Evolutionary conservation across 148 eudicot genomes (phyloP), one percentile per base, ranked within the genome.

Genomic region (Amaranthus palmeri): DNA sequence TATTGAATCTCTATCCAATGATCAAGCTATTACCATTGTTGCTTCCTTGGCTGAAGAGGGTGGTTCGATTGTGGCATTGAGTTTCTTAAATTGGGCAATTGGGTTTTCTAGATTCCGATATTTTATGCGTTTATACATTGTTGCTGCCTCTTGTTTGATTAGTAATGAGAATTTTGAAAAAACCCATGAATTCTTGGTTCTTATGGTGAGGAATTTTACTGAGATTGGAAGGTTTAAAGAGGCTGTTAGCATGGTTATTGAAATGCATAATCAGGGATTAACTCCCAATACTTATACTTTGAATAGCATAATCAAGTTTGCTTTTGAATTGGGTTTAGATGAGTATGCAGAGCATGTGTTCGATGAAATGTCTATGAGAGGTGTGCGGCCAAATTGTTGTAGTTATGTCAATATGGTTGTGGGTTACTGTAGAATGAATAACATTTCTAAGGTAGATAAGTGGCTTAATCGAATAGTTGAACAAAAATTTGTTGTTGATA

Each of bases 161-260:
- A 77, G 70, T 13, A 89, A 86, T 81, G 81, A 85, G 25, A 91
- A 91, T 81, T 79, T 81, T 61, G 96, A 86, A 12, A 84, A 78
- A 73, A 87, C 97, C 67, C 86, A 89, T 77, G 87, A 93, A 47
- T 91, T 93, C 1, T 73, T 91, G 88, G 77, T 75, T 70, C 85
- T 79, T 69, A 78, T 93, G 97, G 85, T 91, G 69, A 77, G 46
- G 77, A 89, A 82, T 84, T 87, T 93, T 61, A 78, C 83, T 7
- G 92, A 87, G 61, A 77, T 93, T 80, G 96, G 91, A 71, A 91
- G 85, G 90, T 81, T 93, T 57, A 86, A 81, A 68, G 97, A 93
- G 64, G 97, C 92, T 51, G 89, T 88, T 68, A 78, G 75, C 67
- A 88, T 93, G 91, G 90, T 93, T 56, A 72, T 93, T 70, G 98